Evolutionary conservation across 768 basidiomycete genomes (phyloP).

Genomic region (Cubamyces sp.): DNA sequence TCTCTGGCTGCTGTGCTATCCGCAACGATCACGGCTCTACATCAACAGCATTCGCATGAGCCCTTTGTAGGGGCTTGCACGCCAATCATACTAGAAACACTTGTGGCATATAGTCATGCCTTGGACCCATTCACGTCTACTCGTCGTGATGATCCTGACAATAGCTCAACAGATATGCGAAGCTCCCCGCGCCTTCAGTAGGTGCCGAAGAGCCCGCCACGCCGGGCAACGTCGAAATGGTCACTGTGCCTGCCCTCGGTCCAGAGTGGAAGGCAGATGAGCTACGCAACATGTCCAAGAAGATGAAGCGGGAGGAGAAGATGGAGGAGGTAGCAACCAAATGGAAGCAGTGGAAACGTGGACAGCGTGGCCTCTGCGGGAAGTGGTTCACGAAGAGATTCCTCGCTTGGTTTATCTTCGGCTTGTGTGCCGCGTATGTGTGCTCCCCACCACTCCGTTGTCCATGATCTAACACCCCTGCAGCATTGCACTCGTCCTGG

Average conservation of each 20-base stretch:
- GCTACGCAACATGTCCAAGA: conserved; percentile 74
- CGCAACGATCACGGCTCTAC: too few relatives aligned
- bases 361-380: conserved; percentile 80
- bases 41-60: too few relatives aligned
- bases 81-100: too few relatives aligned
- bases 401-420: conserved; percentile 71
- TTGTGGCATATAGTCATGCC: too few relatives aligned
- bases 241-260: conserved; percentile 90
- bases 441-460: background rate
- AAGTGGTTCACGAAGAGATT: conserved; percentile 74
- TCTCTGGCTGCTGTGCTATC: background rate
- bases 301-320: conserved; percentile 67
- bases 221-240: conserved; percentile 72
- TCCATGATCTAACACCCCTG: conserved; percentile 5
- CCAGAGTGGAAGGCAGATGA: conserved; percentile 88
- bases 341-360: conserved; percentile 80
- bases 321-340: conserved; percentile 50
- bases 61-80: too few relatives aligned
- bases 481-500: conserved; percentile 72
- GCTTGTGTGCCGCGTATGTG: conserved; percentile 57
- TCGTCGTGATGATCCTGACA: background rate
- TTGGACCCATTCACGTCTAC: too few relatives aligned
- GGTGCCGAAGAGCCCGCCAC: conserved; percentile 44
- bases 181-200: conserved; percentile 11
- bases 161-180: conserved; percentile 25